Evolutionary conservation across 1,284 basidiomycete genomes (phyloP).

Genomic region (Rhodotorula sp.): DNA sequence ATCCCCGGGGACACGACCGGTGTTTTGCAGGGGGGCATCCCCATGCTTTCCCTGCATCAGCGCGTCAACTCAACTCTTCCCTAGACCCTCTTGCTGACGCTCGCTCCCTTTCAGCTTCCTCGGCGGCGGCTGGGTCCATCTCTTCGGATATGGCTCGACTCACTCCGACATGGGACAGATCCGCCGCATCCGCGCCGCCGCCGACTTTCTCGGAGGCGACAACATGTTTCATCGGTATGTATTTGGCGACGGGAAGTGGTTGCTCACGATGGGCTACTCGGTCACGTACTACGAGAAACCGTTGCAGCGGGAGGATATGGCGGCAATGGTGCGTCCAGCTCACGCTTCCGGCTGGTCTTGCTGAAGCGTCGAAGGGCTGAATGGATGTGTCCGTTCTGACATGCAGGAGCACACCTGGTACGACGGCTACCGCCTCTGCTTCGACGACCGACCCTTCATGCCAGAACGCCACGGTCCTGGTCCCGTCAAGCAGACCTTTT

Average conservation of each 20-base stretch:
- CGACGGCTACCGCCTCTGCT: slow-evolving; percentile 27
- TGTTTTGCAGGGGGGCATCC: slow-evolving; percentile 42
- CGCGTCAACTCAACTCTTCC: neutral
- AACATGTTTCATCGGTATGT: slow-evolving; percentile 43
- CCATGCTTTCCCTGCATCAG: slow-evolving; percentile 41
- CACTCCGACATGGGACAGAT: slow-evolving; percentile 38
- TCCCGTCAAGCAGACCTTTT: slow-evolving; percentile 39
- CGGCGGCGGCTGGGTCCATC: slow-evolving; percentile 38
- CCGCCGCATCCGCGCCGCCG: slow-evolving; percentile 23
- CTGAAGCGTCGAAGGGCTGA: neutral
- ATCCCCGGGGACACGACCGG: slow-evolving; percentile 43
- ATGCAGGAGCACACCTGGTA: slow-evolving; percentile 41
- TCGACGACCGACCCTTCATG: slow-evolving; percentile 29
- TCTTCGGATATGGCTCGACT: slow-evolving; percentile 37
- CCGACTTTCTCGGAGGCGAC: slow-evolving; percentile 43
- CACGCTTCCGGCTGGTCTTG: neutral
- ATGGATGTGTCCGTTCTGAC: no score
- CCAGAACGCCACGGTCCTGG: slow-evolving; percentile 24
- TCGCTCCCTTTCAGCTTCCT: slow-evolving; percentile 16
- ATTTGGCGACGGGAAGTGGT: slow-evolving; percentile 41
- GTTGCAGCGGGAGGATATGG: slow-evolving; percentile 28
- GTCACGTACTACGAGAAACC: slow-evolving; percentile 38
- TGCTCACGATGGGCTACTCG: slow-evolving; percentile 40
- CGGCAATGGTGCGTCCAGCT: slow-evolving; percentile 20
- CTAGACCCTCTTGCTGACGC: neutral